phyloP scores from a whole-genome alignment of 2,329 filamentous ascomycete species.

The Pseudogymnoascus sp. region DNA sequence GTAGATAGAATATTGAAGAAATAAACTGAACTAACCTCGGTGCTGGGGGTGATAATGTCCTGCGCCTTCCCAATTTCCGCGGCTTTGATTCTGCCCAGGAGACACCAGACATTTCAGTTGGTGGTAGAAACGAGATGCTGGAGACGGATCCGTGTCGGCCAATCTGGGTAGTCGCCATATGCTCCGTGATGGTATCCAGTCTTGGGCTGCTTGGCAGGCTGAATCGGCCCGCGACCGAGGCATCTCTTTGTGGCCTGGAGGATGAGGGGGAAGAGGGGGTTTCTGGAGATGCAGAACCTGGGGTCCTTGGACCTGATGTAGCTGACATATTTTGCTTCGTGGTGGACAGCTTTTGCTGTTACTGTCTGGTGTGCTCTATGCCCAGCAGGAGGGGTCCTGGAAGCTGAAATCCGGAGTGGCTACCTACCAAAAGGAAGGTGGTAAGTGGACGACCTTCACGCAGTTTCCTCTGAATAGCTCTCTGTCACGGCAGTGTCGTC shows the following conservation, averaged over 20 bases:
- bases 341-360: not conserved
- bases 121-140: constrained; percentile 22
- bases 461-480: not conserved
- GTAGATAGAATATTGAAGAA: constrained; percentile 2
- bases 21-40: constrained; percentile 26
- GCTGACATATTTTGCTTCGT: not conserved
- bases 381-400: not conserved
- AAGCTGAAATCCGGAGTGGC: not conserved
- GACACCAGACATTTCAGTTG: constrained; percentile 17
- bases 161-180: constrained; percentile 25
- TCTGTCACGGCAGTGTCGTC: not conserved
- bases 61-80: constrained; percentile 16
- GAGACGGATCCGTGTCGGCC: constrained; percentile 19
- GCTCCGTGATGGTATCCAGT: constrained; percentile 27
- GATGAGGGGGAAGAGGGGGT: constrained; percentile 4
- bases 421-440: not conserved
- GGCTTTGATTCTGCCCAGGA: constrained; percentile 12
- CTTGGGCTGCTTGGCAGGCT: constrained; percentile 15
- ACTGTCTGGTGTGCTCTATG: not conserved
- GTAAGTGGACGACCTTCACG: not conserved
- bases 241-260: not conserved
- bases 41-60: constrained; percentile 33
- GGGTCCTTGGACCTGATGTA: not conserved
- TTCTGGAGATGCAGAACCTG: not conserved
- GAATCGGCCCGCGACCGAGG: not conserved